Percentiles rank a stretch among this genome's conserved stretches.
phyloP scores from a whole-genome alignment of 441 rosid genomes.

The Cnidoscolus chayamansa region DNA sequence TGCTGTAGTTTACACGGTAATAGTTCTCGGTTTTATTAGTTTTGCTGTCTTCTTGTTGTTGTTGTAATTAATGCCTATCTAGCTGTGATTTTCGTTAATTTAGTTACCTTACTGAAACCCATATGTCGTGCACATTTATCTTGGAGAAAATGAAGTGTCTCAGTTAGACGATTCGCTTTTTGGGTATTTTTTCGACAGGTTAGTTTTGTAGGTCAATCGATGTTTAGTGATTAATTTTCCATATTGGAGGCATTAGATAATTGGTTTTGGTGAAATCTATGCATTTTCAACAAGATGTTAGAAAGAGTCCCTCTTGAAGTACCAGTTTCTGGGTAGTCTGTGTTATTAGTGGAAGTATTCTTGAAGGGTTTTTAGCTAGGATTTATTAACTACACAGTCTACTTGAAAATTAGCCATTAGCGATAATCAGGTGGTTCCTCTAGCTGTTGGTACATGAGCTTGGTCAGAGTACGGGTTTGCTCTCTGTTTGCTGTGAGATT shows the following conservation, averaged over 20 bases:
- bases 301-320: neutral
- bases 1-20: neutral
- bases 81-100: neutral
- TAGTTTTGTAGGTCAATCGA: neutral
- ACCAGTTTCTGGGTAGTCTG: neutral
- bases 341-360: neutral
- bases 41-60: neutral
- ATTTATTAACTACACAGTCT: neutral
- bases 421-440: neutral
- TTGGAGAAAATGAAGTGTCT: neutral
- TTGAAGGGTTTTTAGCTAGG: conserved; percentile 3
- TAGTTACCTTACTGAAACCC: neutral
- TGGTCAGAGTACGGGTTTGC: neutral
- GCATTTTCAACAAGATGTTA: neutral
- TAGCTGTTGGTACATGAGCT: conserved; percentile 1
- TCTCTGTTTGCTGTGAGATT: neutral
- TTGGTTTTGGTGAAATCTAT: neutral
- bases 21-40: neutral
- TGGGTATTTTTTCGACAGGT: neutral
- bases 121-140: neutral
- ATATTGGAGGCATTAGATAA: neutral
- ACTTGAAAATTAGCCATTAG: neutral
- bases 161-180: conserved; percentile 4
- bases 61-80: neutral
- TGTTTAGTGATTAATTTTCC: neutral